Evolutionary conservation across 2,329 filamentous ascomycete species (phyloP).

Genomic region (Bipolaris cookei): DNA sequence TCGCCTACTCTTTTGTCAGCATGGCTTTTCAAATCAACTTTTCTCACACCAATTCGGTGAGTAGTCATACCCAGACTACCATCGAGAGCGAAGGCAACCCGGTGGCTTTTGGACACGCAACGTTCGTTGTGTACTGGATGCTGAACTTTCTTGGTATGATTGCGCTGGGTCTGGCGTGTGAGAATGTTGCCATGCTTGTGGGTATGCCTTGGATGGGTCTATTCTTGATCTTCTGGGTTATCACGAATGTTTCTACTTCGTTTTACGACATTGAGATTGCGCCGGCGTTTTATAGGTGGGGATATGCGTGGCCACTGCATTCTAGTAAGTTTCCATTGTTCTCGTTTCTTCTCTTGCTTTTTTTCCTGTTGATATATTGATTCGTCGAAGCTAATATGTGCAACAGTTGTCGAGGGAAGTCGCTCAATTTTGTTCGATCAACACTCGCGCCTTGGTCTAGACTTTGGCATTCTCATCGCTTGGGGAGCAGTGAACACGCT

Average conservation of each 20-base stretch:
- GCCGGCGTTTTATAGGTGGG: slow-evolving; percentile 66
- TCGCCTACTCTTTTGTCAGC: slow-evolving; percentile 68
- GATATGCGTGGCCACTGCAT: slow-evolving; percentile 69
- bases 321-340: slow-evolving; percentile 51
- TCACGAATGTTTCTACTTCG: slow-evolving; percentile 66
- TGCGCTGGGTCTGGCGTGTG: slow-evolving; percentile 67
- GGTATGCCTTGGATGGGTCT: slow-evolving; percentile 66
- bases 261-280: slow-evolving; percentile 67
- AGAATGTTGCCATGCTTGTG: slow-evolving; percentile 69
- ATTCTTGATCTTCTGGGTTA: slow-evolving; percentile 72
- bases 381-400: slow-evolving; percentile 3
- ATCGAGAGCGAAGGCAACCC: slow-evolving; percentile 51
- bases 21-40: slow-evolving; percentile 70
- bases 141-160: slow-evolving; percentile 68
- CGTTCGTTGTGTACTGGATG: slow-evolving; percentile 69
- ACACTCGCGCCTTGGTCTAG: slow-evolving; percentile 63
- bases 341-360: background rate
- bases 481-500: slow-evolving; percentile 62
- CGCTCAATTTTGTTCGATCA: slow-evolving; percentile 67
- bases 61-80: slow-evolving; percentile 53
- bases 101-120: slow-evolving; percentile 62
- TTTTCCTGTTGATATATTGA: too few relatives aligned
- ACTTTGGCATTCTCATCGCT: slow-evolving; percentile 66
- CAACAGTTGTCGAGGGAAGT: slow-evolving; percentile 62
- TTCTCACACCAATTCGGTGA: slow-evolving; percentile 49